Evolutionary conservation across 2,329 filamentous ascomycete species (phyloP).

Genomic region (Cadophora luteo-olivacea): DNA sequence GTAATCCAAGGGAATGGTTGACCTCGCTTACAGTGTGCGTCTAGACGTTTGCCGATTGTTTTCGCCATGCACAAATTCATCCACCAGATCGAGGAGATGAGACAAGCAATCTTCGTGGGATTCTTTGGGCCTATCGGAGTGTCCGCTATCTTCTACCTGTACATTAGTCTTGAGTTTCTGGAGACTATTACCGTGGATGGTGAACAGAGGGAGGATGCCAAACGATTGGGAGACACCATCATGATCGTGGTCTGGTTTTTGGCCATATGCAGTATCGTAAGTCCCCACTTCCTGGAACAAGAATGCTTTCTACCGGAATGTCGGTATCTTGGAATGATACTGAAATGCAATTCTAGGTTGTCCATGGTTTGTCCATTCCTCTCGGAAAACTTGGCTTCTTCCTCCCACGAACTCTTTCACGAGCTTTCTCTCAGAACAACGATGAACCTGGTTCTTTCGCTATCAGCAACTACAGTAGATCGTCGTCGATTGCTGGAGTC

Average conservation of each 20-base stretch:
- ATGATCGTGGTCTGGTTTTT: slow-evolving; percentile 86
- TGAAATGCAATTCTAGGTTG: slow-evolving; percentile 55
- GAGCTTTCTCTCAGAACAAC: slow-evolving; percentile 39
- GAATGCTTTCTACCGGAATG: neutral
- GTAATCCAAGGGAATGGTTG: neutral
- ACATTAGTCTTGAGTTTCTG: slow-evolving; percentile 80
- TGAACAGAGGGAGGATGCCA: slow-evolving; percentile 68
- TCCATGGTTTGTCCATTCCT: slow-evolving; percentile 84
- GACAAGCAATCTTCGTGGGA: slow-evolving; percentile 84
- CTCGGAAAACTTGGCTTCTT: slow-evolving; percentile 68
- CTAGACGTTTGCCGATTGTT: slow-evolving; percentile 74
- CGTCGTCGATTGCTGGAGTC: slow-evolving; percentile 23
- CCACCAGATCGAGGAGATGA: slow-evolving; percentile 75
- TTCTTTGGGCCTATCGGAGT: slow-evolving; percentile 96
- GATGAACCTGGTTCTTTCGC: slow-evolving; percentile 30
- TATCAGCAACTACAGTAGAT: slow-evolving; percentile 26
- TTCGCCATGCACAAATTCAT: slow-evolving; percentile 77
- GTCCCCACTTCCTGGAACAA: slow-evolving; percentile 40
- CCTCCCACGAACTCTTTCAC: slow-evolving; percentile 67
- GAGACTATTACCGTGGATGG: slow-evolving; percentile 62
- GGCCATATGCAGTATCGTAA: slow-evolving; percentile 80
- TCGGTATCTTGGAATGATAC: neutral
- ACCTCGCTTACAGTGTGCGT: slow-evolving; percentile 14
- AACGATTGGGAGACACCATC: slow-evolving; percentile 68
- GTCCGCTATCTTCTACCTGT: slow-evolving; percentile 89